phyloP scores from a whole-genome alignment of 2,329 filamentous ascomycete genomes.

The Stachybotrys chartarum region DNA sequence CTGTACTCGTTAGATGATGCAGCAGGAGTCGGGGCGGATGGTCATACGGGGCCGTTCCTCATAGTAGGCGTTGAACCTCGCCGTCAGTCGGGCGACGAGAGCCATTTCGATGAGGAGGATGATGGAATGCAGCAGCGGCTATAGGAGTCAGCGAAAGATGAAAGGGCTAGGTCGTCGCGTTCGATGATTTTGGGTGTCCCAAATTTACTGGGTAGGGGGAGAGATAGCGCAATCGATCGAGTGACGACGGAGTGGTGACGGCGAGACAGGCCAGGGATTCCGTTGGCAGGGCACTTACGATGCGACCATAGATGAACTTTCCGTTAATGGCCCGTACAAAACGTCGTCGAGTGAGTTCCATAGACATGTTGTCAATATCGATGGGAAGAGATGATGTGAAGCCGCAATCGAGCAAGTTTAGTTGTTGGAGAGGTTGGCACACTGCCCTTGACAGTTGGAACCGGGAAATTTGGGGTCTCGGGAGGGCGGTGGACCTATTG shows the following conservation, averaged over 20 bases:
- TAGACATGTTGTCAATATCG: conserved; percentile 36
- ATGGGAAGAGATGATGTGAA: background rate
- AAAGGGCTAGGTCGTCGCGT: conserved; percentile 2
- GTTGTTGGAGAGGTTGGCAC: too few species aligned
- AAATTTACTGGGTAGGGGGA: background rate
- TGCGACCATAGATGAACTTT: conserved; percentile 65
- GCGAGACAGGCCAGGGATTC: conserved; percentile 1
- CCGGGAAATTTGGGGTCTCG: background rate
- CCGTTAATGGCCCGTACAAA: conserved; percentile 54
- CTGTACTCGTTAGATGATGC: conserved; percentile 30
- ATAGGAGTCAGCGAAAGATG: conserved; percentile 12
- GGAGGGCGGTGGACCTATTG: background rate
- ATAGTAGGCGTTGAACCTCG: conserved; percentile 93
- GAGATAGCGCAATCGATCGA: background rate
- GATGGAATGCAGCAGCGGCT: conserved; percentile 83
- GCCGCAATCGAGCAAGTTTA: background rate
- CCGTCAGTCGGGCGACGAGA: conserved; percentile 71
- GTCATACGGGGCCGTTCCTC: conserved; percentile 71
- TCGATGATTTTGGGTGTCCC: background rate
- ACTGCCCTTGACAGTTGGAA: background rate
- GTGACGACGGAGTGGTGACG: background rate
- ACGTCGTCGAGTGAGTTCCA: conserved; percentile 53
- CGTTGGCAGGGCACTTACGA: conserved; percentile 48
- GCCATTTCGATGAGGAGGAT: conserved; percentile 86
- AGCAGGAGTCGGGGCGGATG: conserved; percentile 2